A percentile compares a stretch with the other conserved stretches of the same genome.
Conservation (phyloP, 1,284 basidiomycete species). For the Puccinia coronata region DNA sequence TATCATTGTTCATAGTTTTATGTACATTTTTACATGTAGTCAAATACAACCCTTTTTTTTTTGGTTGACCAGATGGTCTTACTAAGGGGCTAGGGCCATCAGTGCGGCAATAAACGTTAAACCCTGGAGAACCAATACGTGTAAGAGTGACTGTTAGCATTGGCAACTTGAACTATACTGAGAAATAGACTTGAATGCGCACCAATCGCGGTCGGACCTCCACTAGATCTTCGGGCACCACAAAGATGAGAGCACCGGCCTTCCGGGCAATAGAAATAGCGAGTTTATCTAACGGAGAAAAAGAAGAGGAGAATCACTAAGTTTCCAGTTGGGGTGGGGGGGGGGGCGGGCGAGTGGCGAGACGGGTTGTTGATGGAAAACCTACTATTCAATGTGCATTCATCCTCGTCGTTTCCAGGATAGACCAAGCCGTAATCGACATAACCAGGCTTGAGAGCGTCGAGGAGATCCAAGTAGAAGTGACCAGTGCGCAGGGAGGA, state of each 20-base stretch:
- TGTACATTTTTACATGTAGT: slow-evolving; percentile 5
- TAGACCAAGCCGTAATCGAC: slow-evolving; percentile 87
- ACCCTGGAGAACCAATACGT: slow-evolving; percentile 9
- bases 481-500: slow-evolving; percentile 82
- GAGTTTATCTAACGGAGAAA: slow-evolving; percentile 70
- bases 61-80: background rate
- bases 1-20: slow-evolving; percentile 1
- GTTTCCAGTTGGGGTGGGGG: background rate
- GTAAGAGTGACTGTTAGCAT: background rate
- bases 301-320: background rate
- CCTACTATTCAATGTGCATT: slow-evolving; percentile 74
- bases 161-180: too few species aligned
- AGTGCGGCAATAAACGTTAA: slow-evolving; percentile 48
- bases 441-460: slow-evolving; percentile 87
- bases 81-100: slow-evolving; percentile 46
- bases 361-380: background rate
- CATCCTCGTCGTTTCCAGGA: slow-evolving; percentile 73
- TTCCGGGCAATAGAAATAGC: slow-evolving; percentile 97
- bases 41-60: slow-evolving; percentile 14
- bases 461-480: slow-evolving; percentile 91
- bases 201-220: slow-evolving; percentile 52
- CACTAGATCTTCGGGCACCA: slow-evolving; percentile 81
- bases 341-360: background rate
- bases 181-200: background rate
- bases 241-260: slow-evolving; percentile 93